Evolutionary conservation across 768 basidiomycete genomes (phyloP).

Genomic region (Agaricus blazei): DNA sequence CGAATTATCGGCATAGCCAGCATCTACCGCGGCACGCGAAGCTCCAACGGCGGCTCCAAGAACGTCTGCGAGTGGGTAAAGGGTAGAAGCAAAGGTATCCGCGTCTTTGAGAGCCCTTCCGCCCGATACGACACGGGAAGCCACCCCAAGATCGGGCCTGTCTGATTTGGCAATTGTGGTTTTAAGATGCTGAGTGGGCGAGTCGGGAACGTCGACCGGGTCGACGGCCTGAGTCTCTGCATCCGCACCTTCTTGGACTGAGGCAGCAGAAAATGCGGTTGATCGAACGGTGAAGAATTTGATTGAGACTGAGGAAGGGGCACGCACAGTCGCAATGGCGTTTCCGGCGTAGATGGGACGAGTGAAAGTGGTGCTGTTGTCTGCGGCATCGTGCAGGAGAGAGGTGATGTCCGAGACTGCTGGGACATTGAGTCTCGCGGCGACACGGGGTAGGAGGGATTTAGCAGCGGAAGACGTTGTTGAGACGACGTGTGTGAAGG

Average conservation of each 20-base stretch:
- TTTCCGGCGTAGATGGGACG: constrained; percentile 98
- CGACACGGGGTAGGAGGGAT: constrained; percentile 88
- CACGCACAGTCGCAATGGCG: constrained; percentile 89
- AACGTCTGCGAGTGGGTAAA: constrained; percentile 90
- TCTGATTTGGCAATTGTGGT: constrained; percentile 85
- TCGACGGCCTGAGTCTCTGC: constrained; percentile 60
- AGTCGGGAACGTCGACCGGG: constrained; percentile 54
- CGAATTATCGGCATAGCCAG: constrained; percentile 96
- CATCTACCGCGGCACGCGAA: constrained; percentile 96
- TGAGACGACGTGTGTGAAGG: constrained; percentile 88
- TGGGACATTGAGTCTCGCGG: constrained; percentile 83
- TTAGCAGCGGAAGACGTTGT: constrained; percentile 91
- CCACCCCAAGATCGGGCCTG: constrained; percentile 87
- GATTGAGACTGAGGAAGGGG: constrained; percentile 66
- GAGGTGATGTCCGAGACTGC: constrained; percentile 90
- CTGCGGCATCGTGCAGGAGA: constrained; percentile 63
- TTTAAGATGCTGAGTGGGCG: constrained; percentile 58
- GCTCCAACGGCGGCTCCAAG: constrained; percentile 96
- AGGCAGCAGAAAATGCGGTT: constrained; percentile 79
- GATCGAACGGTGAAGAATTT: constrained; percentile 95
- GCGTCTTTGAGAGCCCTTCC: constrained; percentile 93
- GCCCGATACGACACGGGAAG: constrained; percentile 87
- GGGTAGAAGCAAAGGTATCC: constrained; percentile 80
- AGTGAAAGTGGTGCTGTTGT: constrained; percentile 78
- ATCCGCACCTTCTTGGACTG: constrained; percentile 42